Percentiles rank a stretch among this genome's conserved stretches.
phyloP scores from a whole-genome alignment of 139 green algal genomes.

The Zygnema cylindricum region DNA sequence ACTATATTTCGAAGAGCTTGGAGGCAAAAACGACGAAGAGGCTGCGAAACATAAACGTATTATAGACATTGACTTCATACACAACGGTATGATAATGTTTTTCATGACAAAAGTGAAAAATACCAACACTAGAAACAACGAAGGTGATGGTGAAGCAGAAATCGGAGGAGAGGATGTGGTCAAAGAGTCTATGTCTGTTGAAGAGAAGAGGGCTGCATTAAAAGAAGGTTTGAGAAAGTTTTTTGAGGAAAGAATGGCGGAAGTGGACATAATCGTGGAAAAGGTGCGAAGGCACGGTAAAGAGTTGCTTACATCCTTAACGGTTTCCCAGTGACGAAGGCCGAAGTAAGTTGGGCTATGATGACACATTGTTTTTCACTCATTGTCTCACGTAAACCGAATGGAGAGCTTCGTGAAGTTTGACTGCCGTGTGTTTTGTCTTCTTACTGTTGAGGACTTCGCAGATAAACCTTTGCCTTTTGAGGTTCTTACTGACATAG shows the following conservation, averaged over 20 bases:
- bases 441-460: too few species aligned
- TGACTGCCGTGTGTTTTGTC: too few species aligned
- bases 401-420: too few species aligned
- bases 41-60: slow-evolving; percentile 14
- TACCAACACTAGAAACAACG: not conserved
- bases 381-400: too few species aligned
- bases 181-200: not conserved
- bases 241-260: not conserved
- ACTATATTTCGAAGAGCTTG: slow-evolving; percentile 40
- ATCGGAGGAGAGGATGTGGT: not conserved
- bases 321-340: too few species aligned
- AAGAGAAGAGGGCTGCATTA: slow-evolving; percentile 15
- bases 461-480: too few species aligned
- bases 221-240: slow-evolving; percentile 6
- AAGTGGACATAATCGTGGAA: not conserved
- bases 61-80: slow-evolving; percentile 14
- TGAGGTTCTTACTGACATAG: too few species aligned
- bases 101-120: slow-evolving; percentile 21
- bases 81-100: slow-evolving; percentile 31
- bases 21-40: slow-evolving; percentile 8
- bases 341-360: too few species aligned
- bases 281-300: slow-evolving; percentile 6
- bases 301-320: too few species aligned
- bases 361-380: too few species aligned
- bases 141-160: not conserved